phyloP scores from a whole-genome alignment of 2,329 filamentous ascomycete genomes.

The Cercospora nicotianae region DNA sequence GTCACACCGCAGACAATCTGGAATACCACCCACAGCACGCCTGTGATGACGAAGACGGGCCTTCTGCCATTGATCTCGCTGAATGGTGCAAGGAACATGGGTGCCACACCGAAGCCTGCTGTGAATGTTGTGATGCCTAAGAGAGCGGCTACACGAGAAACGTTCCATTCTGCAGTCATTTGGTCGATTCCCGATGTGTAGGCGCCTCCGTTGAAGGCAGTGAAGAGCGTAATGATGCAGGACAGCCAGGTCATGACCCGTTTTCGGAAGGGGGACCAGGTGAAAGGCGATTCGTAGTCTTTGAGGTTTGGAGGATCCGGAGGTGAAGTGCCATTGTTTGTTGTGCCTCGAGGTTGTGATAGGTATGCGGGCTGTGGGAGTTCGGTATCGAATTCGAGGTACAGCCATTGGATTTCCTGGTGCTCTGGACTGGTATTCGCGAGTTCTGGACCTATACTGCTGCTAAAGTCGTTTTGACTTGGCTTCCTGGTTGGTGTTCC shows the following conservation, averaged over 20 bases:
- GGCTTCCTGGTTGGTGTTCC: background rate
- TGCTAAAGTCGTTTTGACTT: constrained; percentile 22
- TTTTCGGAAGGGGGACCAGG: constrained; percentile 71
- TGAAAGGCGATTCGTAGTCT: constrained; percentile 67
- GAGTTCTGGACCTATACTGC: constrained; percentile 15
- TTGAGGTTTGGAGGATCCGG: constrained; percentile 65
- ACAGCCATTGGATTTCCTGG: constrained; percentile 54
- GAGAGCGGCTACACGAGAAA: constrained; percentile 66
- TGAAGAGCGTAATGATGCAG: constrained; percentile 72
- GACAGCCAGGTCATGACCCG: constrained; percentile 69
- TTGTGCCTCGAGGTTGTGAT: constrained; percentile 25
- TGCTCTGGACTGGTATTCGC: constrained; percentile 6
- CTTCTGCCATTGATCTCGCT: constrained; percentile 79
- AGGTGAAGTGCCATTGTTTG: constrained; percentile 37
- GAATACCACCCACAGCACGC: constrained; percentile 68
- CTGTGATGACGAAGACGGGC: constrained; percentile 75
- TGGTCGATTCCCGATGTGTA: constrained; percentile 70
- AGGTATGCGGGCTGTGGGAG: constrained; percentile 51
- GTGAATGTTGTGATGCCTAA: constrained; percentile 82
- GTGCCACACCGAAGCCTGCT: constrained; percentile 74
- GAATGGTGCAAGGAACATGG: constrained; percentile 85
- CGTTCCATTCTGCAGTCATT: constrained; percentile 65
- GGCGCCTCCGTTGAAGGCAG: constrained; percentile 74
- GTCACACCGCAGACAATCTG: constrained; percentile 74
- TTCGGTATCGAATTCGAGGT: constrained; percentile 62